Base-by-base conservation (phyloP, 331 rosid genomes). In the Quercus lobata region DNA sequence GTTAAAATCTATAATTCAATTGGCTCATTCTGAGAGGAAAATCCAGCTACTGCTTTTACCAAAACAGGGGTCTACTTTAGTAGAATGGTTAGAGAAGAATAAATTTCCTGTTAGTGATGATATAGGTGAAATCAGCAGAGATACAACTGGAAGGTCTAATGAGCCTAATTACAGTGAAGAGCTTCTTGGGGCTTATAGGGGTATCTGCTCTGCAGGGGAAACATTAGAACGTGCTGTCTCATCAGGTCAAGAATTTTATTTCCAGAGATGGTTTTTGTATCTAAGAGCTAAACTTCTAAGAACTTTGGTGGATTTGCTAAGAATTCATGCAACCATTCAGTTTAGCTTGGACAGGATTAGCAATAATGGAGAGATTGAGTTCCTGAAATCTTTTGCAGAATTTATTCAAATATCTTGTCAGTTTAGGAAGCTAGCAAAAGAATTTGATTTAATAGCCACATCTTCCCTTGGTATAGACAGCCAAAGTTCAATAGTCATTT, bases 221-320 rank as follows among this genome's bases (percentile, higher is more conserved):
- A 76, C 79, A 29, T 92, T 92, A 81, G 90, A 82, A 68, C 63
- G 74, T 29, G 80, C 80, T 77, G 71, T 68, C 58, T 62, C 73
- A 71, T 70, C 66, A 18, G 83, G 78, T 74, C 88, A 75, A 53
- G 55, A 57, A 19, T 89, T 89, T 80, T 79, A 79, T 78, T 92
- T 92, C 75, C 92, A 87, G 79, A 85, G 90, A 69, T 92, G 90
- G 97, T 83, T 87, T 89, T 75, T 92, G 76, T 87, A 82, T 8
- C 78, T 89, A 78, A 83, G 92, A 85, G 88, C 87, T 46, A 86
- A 85, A 73, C 53, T 84, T 62, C 7, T 89, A 78, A 74, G 77
- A 83, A 78, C 79, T 61, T 81, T 86, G 79, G 75, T 77, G 62
- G 84, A 52, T 57, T 41, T 87, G 7, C 35, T 87, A 61, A 46